Conservation (phyloP, 805 yeast genomes). For the Kuraishia capsulata region DNA sequence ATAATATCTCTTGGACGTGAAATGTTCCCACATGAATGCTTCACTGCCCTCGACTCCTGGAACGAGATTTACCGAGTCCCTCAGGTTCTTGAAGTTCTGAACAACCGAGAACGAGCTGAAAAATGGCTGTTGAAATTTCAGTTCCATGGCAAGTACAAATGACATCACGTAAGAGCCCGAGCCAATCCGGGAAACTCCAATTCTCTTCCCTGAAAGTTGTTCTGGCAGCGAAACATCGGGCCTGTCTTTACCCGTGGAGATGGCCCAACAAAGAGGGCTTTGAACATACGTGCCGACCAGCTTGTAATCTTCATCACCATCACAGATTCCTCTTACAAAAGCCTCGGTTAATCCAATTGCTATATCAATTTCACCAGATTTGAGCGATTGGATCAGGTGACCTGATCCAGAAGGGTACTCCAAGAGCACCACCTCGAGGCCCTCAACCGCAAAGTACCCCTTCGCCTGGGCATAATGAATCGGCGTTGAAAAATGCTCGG, state of each 20-base stretch:
- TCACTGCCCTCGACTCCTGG: constrained; percentile 43
- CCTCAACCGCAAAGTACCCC: constrained; percentile 40
- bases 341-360: constrained; percentile 92
- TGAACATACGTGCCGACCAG: constrained; percentile 77
- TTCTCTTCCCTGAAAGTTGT: constrained; percentile 50
- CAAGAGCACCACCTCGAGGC: constrained; percentile 48
- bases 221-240: constrained; percentile 39
- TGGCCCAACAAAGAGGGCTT: constrained; percentile 86
- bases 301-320: constrained; percentile 56
- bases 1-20: constrained; percentile 80
- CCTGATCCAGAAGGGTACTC: constrained; percentile 87
- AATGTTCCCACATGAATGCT: constrained; percentile 95
- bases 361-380: constrained; percentile 55
- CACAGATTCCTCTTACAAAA: constrained; percentile 73
- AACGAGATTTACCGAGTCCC: constrained; percentile 67
- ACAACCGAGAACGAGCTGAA: constrained; percentile 45
- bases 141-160: constrained; percentile 63
- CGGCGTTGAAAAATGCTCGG: constrained; percentile 91
- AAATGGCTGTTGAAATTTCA: constrained; percentile 43
- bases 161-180: constrained; percentile 91
- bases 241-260: constrained; percentile 65
- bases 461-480: constrained; percentile 59
- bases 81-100: constrained; percentile 62
- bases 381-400: constrained; percentile 67
- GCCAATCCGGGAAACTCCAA: constrained; percentile 84